phyloP scores from a whole-genome alignment of 2,329 filamentous ascomycete genomes.

The Epichloe festucae region DNA sequence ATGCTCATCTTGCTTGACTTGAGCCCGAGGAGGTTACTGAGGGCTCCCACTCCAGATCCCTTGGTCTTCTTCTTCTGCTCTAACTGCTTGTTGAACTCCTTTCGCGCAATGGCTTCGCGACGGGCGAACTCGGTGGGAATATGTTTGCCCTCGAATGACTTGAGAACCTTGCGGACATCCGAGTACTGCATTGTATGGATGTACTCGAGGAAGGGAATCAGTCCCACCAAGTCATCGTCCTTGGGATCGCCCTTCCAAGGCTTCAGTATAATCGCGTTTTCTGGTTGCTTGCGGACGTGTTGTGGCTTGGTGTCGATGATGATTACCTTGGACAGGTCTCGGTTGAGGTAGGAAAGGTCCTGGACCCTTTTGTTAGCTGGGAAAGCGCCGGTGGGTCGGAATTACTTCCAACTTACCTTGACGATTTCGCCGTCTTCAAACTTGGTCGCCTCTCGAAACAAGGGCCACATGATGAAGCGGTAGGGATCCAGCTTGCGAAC shows the following conservation, averaged over 20 bases:
- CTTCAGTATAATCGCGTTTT: conserved; percentile 84
- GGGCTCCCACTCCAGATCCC: conserved; percentile 50
- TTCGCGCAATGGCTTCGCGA: conserved; percentile 72
- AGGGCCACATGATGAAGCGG: conserved; percentile 86
- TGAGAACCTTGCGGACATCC: conserved; percentile 76
- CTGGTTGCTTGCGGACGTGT: conserved; percentile 82
- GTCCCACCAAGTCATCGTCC: conserved; percentile 73
- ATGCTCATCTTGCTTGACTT: conserved; percentile 55
- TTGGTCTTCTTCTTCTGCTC: conserved; percentile 50
- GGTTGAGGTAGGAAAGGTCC: conserved; percentile 97
- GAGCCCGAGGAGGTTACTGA: conserved; percentile 64
- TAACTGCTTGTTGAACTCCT: conserved; percentile 71
- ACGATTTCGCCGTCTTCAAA: conserved; percentile 94
- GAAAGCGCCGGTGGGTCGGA: background rate
- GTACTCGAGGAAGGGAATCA: conserved; percentile 97
- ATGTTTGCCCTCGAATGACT: conserved; percentile 77
- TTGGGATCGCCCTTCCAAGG: conserved; percentile 77
- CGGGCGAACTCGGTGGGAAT: conserved; percentile 85
- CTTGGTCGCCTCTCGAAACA: conserved; percentile 93
- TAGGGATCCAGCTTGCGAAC: conserved; percentile 91
- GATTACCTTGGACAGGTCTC: conserved; percentile 88
- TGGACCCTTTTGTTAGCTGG: conserved; percentile 20
- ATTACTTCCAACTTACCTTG: conserved; percentile 48
- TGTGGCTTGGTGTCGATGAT: conserved; percentile 76
- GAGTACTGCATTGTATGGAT: conserved; percentile 84